Evolutionary conservation across 257 asterid genomes (phyloP).

Genomic region (Cordia subcordata): DNA sequence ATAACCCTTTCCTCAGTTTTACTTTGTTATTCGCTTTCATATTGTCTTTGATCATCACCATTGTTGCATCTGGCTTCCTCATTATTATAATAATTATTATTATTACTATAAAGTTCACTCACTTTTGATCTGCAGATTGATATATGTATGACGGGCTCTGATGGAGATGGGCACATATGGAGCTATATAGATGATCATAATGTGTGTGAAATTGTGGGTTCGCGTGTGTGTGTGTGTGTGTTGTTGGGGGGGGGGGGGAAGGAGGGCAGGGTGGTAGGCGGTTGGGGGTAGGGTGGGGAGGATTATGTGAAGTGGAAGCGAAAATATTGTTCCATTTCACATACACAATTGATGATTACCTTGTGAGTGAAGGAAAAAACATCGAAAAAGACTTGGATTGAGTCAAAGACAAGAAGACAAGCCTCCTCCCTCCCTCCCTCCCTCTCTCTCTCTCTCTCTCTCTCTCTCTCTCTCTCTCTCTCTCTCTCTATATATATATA

Average conservation of each 20-base stretch:
- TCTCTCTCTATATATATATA: too few species aligned
- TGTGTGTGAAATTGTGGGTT: slow-evolving; percentile 27
- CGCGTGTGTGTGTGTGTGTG: too few species aligned
- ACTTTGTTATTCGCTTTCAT: slow-evolving; percentile 20
- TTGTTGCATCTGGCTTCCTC: slow-evolving; percentile 40
- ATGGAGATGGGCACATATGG: slow-evolving; percentile 36
- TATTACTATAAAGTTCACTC: too few species aligned
- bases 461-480: too few species aligned
- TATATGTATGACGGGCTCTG: background rate
- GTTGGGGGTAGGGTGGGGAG: too few species aligned
- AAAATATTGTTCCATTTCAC: slow-evolving; percentile 49
- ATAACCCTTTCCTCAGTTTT: slow-evolving; percentile 67
- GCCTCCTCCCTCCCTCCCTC: too few species aligned
- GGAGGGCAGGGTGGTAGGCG: too few species aligned
- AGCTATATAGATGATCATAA: slow-evolving; percentile 39
- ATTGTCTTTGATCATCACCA: slow-evolving; percentile 14
- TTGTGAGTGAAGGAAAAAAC: slow-evolving; percentile 95
- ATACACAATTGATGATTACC: slow-evolving; percentile 65
- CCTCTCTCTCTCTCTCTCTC: too few species aligned
- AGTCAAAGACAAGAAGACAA: background rate
- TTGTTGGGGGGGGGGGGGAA: background rate
- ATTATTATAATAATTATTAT: slow-evolving; percentile 3
- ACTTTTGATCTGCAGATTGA: too few species aligned
- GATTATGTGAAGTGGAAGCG: slow-evolving; percentile 99
- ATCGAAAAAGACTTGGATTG: slow-evolving; percentile 38